Evolutionary conservation across 2,329 filamentous ascomycete species (phyloP).

Genomic region (Fusarium avenaceum): DNA sequence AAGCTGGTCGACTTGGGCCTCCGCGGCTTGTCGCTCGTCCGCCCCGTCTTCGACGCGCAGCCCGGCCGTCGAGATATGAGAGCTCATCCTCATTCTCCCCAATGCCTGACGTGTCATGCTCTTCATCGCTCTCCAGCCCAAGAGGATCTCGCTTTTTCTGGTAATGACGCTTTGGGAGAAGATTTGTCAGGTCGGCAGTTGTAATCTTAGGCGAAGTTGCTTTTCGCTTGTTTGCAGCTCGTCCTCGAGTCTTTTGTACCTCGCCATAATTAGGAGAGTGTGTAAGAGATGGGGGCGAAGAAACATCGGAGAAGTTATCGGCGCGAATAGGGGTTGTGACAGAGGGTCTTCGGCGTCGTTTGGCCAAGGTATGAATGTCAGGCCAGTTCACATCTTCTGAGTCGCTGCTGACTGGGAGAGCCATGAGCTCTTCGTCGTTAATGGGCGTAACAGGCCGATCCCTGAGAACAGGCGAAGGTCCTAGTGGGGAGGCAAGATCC

Average conservation of each 20-base stretch:
- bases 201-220: constrained; percentile 61
- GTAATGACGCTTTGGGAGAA: constrained; percentile 67
- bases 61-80: constrained; percentile 58
- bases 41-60: constrained; percentile 53
- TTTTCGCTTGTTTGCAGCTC: constrained; percentile 53
- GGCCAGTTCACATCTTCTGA: constrained; percentile 66
- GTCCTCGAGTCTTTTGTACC: constrained; percentile 50
- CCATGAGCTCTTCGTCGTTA: constrained; percentile 64
- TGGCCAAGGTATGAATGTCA: constrained; percentile 64
- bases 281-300: constrained; percentile 75
- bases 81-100: constrained; percentile 70
- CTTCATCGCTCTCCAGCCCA: constrained; percentile 61
- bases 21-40: constrained; percentile 51
- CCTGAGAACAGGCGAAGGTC: constrained; percentile 46
- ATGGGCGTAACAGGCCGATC: constrained; percentile 59
- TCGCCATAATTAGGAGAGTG: constrained; percentile 71
- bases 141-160: constrained; percentile 57
- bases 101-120: constrained; percentile 63
- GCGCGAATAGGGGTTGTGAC: constrained; percentile 55
- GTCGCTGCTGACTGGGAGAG: constrained; percentile 68
- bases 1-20: constrained; percentile 47
- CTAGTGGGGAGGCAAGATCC: constrained; percentile 55
- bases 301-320: constrained; percentile 66
- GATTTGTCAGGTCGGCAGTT: constrained; percentile 66
- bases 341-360: constrained; percentile 59